These are phyloP conservation scores for Sporothrix euskadiensis DNA, from an alignment of 2,329 filamentous ascomycete species.

Conservation along the genomic window DNA sequence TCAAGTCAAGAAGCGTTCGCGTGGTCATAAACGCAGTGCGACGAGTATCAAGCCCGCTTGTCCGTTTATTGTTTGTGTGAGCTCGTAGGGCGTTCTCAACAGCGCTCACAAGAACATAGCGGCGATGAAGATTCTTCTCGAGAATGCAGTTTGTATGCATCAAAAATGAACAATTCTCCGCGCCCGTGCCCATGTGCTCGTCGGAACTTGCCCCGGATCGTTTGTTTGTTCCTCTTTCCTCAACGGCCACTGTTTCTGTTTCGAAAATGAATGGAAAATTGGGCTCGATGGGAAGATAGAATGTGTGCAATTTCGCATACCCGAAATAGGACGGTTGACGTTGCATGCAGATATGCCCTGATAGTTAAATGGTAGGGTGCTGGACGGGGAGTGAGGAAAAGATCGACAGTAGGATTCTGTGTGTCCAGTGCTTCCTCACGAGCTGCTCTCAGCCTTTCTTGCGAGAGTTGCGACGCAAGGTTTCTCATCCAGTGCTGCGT, in stretches of 20 bases:
- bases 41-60: not conserved
- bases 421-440: slow-evolving; percentile 32
- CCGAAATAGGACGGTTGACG: slow-evolving; percentile 21
- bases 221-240: slow-evolving; percentile 6
- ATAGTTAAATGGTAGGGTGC: slow-evolving; percentile 4
- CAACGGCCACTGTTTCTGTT: not conserved
- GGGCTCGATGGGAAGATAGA: not conserved
- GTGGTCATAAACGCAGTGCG: not conserved
- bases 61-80: not conserved
- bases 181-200: not conserved
- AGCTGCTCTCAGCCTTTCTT: slow-evolving; percentile 6
- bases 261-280: not conserved
- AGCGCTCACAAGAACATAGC: not conserved
- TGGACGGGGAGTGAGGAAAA: slow-evolving; percentile 13
- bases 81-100: not conserved
- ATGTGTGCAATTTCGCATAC: slow-evolving; percentile 16
- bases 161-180: not conserved
- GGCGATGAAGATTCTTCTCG: not conserved
- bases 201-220: not conserved
- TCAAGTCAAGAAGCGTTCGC: not conserved
- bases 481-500: not conserved
- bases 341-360: slow-evolving; percentile 14
- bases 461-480: not conserved
- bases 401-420: slow-evolving; percentile 20
- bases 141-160: not conserved